Base-by-base conservation (phyloP, 306 rosid species). In the Lathyrus tuberosus region DNA sequence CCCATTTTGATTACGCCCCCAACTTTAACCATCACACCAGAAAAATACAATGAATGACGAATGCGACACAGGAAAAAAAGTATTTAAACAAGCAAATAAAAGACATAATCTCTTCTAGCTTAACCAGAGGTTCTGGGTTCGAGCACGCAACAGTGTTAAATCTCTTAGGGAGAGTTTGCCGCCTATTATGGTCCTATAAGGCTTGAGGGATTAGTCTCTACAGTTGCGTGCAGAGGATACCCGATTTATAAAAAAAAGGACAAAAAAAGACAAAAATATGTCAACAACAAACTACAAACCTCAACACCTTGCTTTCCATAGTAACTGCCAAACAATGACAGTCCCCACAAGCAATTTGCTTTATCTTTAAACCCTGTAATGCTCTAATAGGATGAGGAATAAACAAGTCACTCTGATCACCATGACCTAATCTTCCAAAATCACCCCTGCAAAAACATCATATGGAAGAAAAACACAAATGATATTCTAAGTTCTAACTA, bases 401-500 rank as follows among this genome's bases (percentile, higher is more conserved):
- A 78, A 90, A 72, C 82, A 94, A 65, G 73, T 94, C 98, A 63
- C 92, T 88, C 18, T 82, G 81, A 67, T 90, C 84, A 22, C 98
- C 98, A 63, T 94, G 98, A 65, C 98, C 98, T 82, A 94, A 80
- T 85, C 98, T 88, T 79, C 97, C 98, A 84, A 94, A 88, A 84
- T 94, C 98, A 78, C 98, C 98, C 98, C 98, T 91, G 88, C 41
- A 83, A 80, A 86, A 61, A 46, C 66, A 58, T 68, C 58, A 76
- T 26, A 48, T 40, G 41, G n/a, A 76, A 18, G 18, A 66, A 57
- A 51, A 30, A 58, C 8, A 60, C 16, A 58, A 5, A 67, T 51
- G 24, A 67, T 67, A 22, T 71, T 71, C 15, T n/a, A n/a, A n/a
- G n/a, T n/a, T n/a, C n/a, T 58, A 53, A 59, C 71, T 31, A n/a